These are phyloP conservation scores for Papilionanthe hybrid DNA, from an alignment of 116 monocot genomes.

Conservation along the genomic window DNA sequence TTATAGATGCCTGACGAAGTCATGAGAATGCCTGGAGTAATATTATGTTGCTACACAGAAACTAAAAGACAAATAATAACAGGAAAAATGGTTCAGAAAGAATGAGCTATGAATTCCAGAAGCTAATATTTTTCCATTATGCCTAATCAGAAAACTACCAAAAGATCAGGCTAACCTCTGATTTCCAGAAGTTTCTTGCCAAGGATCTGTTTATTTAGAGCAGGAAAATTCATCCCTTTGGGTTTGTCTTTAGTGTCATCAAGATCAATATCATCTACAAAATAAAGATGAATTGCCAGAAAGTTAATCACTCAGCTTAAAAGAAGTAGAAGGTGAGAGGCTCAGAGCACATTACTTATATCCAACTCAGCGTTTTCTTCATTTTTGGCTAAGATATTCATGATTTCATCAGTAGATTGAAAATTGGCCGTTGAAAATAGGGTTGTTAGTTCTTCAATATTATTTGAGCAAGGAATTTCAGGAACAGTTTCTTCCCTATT, in stretches of 20 bases:
- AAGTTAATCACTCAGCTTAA: background rate
- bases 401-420: slow-evolving; percentile 12
- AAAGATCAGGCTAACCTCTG: slow-evolving; percentile 51
- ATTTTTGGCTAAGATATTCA: slow-evolving; percentile 14
- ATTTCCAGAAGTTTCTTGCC: slow-evolving; percentile 60
- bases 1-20: background rate
- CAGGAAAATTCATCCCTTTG: slow-evolving; percentile 49
- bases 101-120: background rate
- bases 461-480: slow-evolving; percentile 22
- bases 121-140: background rate
- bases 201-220: slow-evolving; percentile 49
- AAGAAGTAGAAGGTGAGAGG: background rate
- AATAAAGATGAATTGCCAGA: slow-evolving; percentile 6
- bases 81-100: background rate
- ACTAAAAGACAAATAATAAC: background rate
- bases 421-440: slow-evolving; percentile 69
- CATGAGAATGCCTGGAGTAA: background rate
- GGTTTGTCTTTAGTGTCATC: slow-evolving; percentile 59
- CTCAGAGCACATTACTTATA: slow-evolving; percentile 43
- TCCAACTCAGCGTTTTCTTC: slow-evolving; percentile 44
- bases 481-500: slow-evolving; percentile 20
- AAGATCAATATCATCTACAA: slow-evolving; percentile 73
- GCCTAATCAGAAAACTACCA: background rate
- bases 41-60: background rate
- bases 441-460: slow-evolving; percentile 35